Base-by-base conservation (phyloP, 2,329 filamentous ascomycete species). In the Rhynchosporium secalis region DNA sequence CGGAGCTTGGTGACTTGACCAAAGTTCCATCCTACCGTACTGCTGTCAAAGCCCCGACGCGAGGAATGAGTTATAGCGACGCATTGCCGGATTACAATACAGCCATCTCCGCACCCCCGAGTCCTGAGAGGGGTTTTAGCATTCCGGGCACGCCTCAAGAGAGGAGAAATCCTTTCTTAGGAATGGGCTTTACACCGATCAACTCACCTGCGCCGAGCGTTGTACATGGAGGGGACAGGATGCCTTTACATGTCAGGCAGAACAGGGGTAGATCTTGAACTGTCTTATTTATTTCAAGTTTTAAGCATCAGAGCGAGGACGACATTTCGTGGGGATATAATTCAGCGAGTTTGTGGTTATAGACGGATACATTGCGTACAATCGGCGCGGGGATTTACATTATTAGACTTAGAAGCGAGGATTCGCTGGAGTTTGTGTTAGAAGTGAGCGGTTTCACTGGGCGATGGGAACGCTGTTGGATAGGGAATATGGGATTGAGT, bases 1-100 rank as follows among this genome's bases (percentile, higher is more conserved):
- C 80, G 20, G 86, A 89, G 65, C 76, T 91, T 67, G 82, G 83
- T 54, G 83, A 86, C 66, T 77, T 92, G 47, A 89, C 81, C 73
- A 89, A 89, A 67, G 89, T 93, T 2, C 90, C 90, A 1, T 92
- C 89, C 61, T 93, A 93, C 73, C 83, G 83, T 15, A 92, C 90
- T 1, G 90, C 90, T 0, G 84, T 92, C 31, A 85, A 84, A 66
- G 84, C 86, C 0, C 84, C 86, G 4, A 83, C 85, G 15, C 83
- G 56, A 79, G 81, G 40, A 54, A 66, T 69, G 79, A 80, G 77
- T 55, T 79, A 79, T 48, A 75, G 80, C 6, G 79, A 80, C 28
- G 79, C 79, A 38, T 80, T 91, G 5, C 89, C 89, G 0, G 86
- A 90, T 71, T 92, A 92, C 71, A 77, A 82, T 61, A 82, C 87